Evolutionary conservation across 345 rosid genomes (phyloP), one percentile per base, ranked within the genome.

Genomic region (Salix arbutifolia): DNA sequence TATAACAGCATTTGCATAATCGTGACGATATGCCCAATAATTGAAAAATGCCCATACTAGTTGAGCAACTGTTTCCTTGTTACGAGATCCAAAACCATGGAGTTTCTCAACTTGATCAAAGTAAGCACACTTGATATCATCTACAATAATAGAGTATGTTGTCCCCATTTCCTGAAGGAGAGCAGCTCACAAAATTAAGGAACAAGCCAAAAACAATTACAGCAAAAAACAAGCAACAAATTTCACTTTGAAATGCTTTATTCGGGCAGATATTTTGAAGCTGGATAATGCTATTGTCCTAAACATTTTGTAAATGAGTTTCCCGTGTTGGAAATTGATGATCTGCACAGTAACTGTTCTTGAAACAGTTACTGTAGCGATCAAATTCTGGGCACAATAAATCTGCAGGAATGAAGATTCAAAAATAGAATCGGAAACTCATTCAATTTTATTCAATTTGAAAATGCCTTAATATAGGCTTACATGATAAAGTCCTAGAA

Each of bases 1-100:
- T 81, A 92, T 87, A 60, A 92, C 99, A 9, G 85, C 77, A 78
- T 89, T 92, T 13, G 97, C 84, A 81, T 93, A 96, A 83, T 96
- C 97, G 48, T 93, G 98, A 52, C 89, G 80, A 28, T 93, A 93
- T 7, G 99, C 99, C 99, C 99, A 96, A 81, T 93, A 96, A 79
- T 82, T 86, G 83, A 93, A 96, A 82, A 93, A 96, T 17, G 85
- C 94, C 98, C 97, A 92, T n/a, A 96, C 95, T 83, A 96, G 85
- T 71, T 88, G 88, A 23, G 90, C 88, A 76, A 92, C 84, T 70
- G 88, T 86, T 83, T 96, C 98, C 80, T 78, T 85, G 86, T 96
- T 96, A 52, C 26, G 77, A 73, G 95, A 84, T 77, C 99, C 98
- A 76, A 87, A 93, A 72, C 88, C 88, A 16, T 56, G 23, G 50